phyloP scores from a whole-genome alignment of 345 rosid species.

The Capsella bursapastoris region DNA sequence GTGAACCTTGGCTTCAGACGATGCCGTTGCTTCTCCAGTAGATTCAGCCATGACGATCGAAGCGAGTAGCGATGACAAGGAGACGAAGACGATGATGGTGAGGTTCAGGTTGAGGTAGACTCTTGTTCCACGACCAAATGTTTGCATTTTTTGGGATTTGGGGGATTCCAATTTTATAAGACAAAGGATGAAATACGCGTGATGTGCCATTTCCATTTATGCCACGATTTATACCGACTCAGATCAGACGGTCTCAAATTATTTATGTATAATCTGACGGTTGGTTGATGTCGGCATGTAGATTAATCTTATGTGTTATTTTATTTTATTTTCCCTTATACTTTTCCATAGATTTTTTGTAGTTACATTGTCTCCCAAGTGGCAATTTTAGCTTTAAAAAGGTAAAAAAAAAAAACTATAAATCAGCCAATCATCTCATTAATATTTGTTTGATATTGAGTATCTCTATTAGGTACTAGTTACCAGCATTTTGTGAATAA shows the following conservation, averaged over 20 bases:
- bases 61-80: conserved; percentile 21
- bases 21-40: conserved; percentile 27
- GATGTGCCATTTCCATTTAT: conserved; percentile 2
- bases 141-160: conserved; percentile 30
- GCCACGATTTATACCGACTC: conserved; percentile 6
- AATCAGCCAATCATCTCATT: not conserved
- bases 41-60: conserved; percentile 56
- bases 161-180: conserved; percentile 2
- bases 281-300: not conserved
- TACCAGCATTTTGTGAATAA: not conserved
- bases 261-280: conserved; percentile 23
- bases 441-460: not conserved
- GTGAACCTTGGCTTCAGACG: conserved; percentile 60
- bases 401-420: not conserved
- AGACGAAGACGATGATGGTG: not conserved
- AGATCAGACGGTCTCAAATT: conserved; percentile 19
- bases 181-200: not conserved
- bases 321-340: not conserved
- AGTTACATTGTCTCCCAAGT: not conserved
- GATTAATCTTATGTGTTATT: not conserved
- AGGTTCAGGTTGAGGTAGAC: conserved; percentile 9
- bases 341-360: not conserved
- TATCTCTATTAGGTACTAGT: not conserved
- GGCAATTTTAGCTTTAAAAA: not conserved
- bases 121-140: conserved; percentile 6